These are phyloP conservation scores for Colletotrichum sp. DNA, from an alignment of 2,329 filamentous ascomycete species.

Conservation along the genomic window DNA sequence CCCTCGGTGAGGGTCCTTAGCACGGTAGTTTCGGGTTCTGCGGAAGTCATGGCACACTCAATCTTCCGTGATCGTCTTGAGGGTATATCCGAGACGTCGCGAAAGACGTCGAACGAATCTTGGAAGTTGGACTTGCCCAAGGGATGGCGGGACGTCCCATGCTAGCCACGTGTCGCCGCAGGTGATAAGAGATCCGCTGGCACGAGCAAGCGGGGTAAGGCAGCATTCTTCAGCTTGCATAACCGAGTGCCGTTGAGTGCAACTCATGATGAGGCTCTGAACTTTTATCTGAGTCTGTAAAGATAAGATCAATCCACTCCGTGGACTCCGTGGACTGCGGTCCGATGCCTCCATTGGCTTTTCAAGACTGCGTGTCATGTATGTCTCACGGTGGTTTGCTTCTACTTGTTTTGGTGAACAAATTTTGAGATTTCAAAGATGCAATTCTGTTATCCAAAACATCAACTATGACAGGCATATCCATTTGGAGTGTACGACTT, in stretches of 20 bases:
- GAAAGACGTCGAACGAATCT: not conserved
- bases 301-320: not conserved
- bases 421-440: no score
- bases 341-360: not conserved
- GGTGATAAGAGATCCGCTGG: not conserved
- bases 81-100: accelerated
- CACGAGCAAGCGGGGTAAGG: not conserved
- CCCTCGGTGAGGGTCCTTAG: not conserved
- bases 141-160: not conserved
- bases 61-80: not conserved
- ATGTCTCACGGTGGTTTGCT: not conserved
- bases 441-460: no score
- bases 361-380: not conserved
- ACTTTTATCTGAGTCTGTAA: accelerated
- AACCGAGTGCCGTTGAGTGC: not conserved
- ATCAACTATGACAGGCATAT: no score
- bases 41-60: not conserved
- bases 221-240: not conserved
- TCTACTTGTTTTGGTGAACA: not conserved
- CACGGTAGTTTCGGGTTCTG: not conserved
- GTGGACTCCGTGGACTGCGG: not conserved
- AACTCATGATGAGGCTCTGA: not conserved
- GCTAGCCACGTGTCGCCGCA: not conserved
- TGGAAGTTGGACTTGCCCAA: not conserved
- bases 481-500: no score